Conservation (phyloP, 2,329 filamentous ascomycete genomes). For the Colletotrichum cuscutae region DNA sequence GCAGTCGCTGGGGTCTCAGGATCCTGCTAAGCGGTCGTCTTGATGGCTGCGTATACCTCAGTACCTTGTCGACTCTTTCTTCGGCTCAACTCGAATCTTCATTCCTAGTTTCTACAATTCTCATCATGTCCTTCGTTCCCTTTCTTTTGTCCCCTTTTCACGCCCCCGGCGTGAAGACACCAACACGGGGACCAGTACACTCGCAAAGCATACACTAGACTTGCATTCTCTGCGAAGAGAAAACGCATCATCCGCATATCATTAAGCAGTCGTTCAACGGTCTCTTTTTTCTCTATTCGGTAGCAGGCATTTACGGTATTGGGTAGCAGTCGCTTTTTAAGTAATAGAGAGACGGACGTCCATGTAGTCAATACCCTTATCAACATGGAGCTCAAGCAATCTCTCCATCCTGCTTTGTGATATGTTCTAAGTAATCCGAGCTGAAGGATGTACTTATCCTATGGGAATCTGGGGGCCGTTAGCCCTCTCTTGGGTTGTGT, state of each 20-base stretch:
- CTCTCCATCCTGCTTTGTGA: background rate
- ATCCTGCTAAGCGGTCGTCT: background rate
- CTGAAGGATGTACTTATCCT: accelerated
- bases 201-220: background rate
- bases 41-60: background rate
- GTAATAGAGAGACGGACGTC: too few relatives aligned
- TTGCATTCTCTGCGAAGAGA: slow-evolving; percentile 7
- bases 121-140: background rate
- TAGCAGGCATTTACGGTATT: background rate
- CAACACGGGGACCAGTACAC: background rate
- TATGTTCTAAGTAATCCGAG: background rate
- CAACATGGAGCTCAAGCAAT: background rate
- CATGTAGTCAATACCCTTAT: background rate
- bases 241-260: background rate
- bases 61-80: background rate
- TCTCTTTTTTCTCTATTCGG: background rate
- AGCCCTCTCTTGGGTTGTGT: too few relatives aligned
- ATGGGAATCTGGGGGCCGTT: background rate
- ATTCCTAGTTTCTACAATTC: background rate
- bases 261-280: background rate
- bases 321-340: background rate
- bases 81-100: background rate
- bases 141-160: background rate
- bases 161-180: background rate
- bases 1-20: background rate